phyloP scores from a whole-genome alignment of 2,329 filamentous ascomycete species.

The Stagonosporopsis tanaceti region DNA sequence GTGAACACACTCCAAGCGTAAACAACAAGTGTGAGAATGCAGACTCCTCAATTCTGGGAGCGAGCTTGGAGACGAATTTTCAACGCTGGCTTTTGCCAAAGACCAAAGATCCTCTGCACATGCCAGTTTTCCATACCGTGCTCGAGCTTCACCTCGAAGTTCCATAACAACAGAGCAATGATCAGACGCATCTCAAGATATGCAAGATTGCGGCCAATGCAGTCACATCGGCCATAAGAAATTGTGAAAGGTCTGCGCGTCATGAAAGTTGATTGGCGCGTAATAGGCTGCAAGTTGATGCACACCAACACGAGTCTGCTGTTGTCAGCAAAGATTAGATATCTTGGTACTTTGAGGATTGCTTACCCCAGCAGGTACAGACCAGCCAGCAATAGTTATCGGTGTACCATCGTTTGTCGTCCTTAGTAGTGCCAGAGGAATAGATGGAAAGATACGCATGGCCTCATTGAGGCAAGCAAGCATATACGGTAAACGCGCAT shows the following conservation, averaged over 20 bases:
- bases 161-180: constrained; percentile 47
- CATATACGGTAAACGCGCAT: constrained; percentile 13
- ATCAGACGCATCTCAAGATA: constrained; percentile 22
- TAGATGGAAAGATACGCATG: constrained; percentile 17
- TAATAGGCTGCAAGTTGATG: constrained; percentile 22
- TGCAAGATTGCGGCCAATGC: constrained; percentile 28
- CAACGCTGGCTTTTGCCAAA: constrained; percentile 51
- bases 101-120: constrained; percentile 43
- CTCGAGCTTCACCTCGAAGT: constrained; percentile 50
- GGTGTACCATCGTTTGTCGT: constrained; percentile 7
- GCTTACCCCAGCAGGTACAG: constrained; percentile 16
- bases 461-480: constrained; percentile 15
- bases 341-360: neutral
- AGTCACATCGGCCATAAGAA: constrained; percentile 25
- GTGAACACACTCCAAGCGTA: too few relatives aligned
- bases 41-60: neutral
- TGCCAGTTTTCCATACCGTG: constrained; percentile 42
- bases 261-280: constrained; percentile 20
- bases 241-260: constrained; percentile 22
- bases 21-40: too few relatives aligned
- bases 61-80: constrained; percentile 7
- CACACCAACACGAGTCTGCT: constrained; percentile 21
- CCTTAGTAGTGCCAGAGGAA: constrained; percentile 9
- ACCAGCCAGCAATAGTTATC: constrained; percentile 15
- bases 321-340: neutral